Evolutionary conservation across 805 yeast species (phyloP).

Genomic region (Huiozyma sinensis): DNA sequence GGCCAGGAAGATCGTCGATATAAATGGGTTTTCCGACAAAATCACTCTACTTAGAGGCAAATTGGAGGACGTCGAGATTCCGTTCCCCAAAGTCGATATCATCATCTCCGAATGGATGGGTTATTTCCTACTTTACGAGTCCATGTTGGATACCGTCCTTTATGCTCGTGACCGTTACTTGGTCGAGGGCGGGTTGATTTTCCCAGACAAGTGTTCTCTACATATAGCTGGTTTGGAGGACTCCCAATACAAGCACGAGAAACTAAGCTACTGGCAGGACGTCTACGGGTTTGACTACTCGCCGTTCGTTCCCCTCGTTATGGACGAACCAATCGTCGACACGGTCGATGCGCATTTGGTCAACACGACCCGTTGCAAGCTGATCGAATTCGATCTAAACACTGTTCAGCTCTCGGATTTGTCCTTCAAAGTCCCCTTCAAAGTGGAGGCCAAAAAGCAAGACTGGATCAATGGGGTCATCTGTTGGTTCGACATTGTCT

Average conservation of each 20-base stretch:
- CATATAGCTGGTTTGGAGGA: slow-evolving; percentile 90
- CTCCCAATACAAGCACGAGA: slow-evolving; percentile 82
- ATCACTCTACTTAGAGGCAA: slow-evolving; percentile 87
- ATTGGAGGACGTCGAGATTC: slow-evolving; percentile 82
- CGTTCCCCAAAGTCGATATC: slow-evolving; percentile 83
- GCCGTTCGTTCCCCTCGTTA: slow-evolving; percentile 77
- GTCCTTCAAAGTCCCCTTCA: slow-evolving; percentile 62
- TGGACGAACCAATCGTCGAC: slow-evolving; percentile 92
- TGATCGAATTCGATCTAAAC: slow-evolving; percentile 80
- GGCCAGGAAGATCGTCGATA: slow-evolving; percentile 80
- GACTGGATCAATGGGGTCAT: slow-evolving; percentile 83
- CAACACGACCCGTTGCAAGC: slow-evolving; percentile 57
- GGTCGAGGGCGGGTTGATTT: slow-evolving; percentile 69
- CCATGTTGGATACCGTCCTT: slow-evolving; percentile 94
- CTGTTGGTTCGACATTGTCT: slow-evolving; percentile 91
- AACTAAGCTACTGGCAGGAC: slow-evolving; percentile 89
- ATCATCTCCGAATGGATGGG: slow-evolving; percentile 99
- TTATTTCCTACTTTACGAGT: slow-evolving; percentile 86
- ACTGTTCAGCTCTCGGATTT: slow-evolving; percentile 77
- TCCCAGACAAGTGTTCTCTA: slow-evolving; percentile 90
- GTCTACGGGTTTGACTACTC: slow-evolving; percentile 95
- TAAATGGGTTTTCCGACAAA: slow-evolving; percentile 77
- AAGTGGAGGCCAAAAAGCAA: slow-evolving; percentile 60
- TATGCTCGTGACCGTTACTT: slow-evolving; percentile 88
- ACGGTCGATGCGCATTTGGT: slow-evolving; percentile 75